A percentile compares a stretch with the other conserved stretches of the same genome.
Evolutionary conservation across 768 basidiomycete genomes (phyloP).

Genomic region (Cubamyces lactineus): DNA sequence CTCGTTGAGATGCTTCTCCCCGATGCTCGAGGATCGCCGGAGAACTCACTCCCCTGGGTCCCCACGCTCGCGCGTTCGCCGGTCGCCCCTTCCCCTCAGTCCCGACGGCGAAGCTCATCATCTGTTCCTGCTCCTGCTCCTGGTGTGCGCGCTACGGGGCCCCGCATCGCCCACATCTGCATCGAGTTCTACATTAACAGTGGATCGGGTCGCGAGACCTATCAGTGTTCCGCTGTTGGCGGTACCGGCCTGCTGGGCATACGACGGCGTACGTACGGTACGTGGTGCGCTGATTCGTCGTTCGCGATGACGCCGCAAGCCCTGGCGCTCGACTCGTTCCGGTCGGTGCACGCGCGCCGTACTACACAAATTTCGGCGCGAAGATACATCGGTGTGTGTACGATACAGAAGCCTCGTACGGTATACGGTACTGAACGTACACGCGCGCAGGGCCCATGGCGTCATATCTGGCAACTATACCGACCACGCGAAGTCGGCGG

Average conservation of each 20-base stretch:
- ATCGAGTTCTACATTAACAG: no score
- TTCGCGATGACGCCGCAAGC: background rate
- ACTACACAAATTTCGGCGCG: no score
- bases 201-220: no score
- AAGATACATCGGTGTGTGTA: no score
- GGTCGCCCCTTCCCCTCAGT: background rate
- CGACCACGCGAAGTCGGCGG: background rate
- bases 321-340: background rate
- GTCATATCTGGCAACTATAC: background rate
- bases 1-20: constrained; percentile 15
- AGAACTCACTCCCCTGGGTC: background rate
- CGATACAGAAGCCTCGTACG: no score
- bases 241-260: no score
- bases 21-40: constrained; percentile 23
- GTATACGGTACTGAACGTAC: background rate
- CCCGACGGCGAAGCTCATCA: background rate
- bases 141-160: no score
- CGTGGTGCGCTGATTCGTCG: background rate
- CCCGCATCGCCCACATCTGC: no score
- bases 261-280: background rate
- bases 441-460: background rate
- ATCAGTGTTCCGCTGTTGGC: no score
- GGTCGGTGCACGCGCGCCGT: background rate
- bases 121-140: no score
- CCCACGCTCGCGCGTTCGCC: constrained; percentile 2